These are phyloP conservation scores for Pichia terricola DNA, from an alignment of 1,139 yeast genomes.

Conservation along the genomic window DNA sequence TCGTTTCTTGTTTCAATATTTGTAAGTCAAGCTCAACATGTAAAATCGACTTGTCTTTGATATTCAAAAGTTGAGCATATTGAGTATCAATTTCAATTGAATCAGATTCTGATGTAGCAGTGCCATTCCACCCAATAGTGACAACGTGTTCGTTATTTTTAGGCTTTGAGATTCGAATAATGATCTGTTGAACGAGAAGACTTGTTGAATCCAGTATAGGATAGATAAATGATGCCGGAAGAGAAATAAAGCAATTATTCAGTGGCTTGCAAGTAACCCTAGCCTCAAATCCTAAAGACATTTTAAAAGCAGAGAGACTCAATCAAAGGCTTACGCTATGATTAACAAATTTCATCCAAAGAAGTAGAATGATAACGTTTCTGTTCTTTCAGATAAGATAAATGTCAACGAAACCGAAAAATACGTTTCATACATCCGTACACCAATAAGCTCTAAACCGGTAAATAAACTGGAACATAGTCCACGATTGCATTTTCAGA, in stretches of 20 bases:
- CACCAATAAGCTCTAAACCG: too few relatives aligned
- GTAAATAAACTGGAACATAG: too few relatives aligned
- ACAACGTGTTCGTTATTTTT: constrained; percentile 8
- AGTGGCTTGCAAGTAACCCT: constrained; percentile 15
- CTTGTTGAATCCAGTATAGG: constrained; percentile 21
- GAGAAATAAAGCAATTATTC: constrained; percentile 19
- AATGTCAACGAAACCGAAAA: too few relatives aligned
- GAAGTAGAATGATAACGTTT: too few relatives aligned
- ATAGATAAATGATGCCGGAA: constrained; percentile 20
- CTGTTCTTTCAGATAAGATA: too few relatives aligned
- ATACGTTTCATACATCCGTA: too few relatives aligned
- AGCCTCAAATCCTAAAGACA: constrained; percentile 12
- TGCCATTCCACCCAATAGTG: constrained; percentile 24
- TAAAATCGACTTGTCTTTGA: constrained; percentile 38
- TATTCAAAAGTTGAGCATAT: constrained; percentile 35
- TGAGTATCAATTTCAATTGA: constrained; percentile 48
- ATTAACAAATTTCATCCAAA: too few relatives aligned
- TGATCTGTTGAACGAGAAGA: constrained; percentile 20
- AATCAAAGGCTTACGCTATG: too few relatives aligned
- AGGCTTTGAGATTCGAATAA: constrained; percentile 14
- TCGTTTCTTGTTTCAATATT: constrained; percentile 10
- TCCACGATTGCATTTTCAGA: too few relatives aligned
- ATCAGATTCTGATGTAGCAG: constrained; percentile 16
- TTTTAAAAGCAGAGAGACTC: background rate
- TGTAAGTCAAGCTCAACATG: constrained; percentile 30